phyloP scores from a whole-genome alignment of 306 rosid species.

The Trifolium pratense region DNA sequence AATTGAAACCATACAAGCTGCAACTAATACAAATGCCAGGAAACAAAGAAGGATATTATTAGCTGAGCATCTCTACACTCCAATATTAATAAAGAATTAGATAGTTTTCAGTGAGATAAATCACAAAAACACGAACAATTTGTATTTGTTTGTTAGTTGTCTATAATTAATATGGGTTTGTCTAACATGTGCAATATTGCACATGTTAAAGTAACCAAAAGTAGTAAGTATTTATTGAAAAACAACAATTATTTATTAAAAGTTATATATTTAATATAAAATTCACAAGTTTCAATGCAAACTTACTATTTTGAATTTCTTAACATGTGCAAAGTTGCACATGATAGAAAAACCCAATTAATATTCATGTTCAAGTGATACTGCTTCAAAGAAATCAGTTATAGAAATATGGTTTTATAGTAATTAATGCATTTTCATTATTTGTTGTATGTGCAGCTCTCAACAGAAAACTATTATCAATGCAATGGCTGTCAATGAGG shows the following conservation, averaged over 20 bases:
- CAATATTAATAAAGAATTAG: constrained; percentile 1
- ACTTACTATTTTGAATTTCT: too few relatives aligned
- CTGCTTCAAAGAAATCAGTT: neutral
- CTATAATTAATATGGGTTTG: constrained; percentile 11
- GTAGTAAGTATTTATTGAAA: too few relatives aligned
- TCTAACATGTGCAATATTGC: too few relatives aligned
- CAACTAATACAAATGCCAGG: neutral
- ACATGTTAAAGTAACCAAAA: too few relatives aligned
- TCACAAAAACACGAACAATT: constrained; percentile 1
- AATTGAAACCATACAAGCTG: neutral
- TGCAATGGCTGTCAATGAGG: constrained; percentile 97
- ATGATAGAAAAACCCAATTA: too few relatives aligned
- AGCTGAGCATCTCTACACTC: neutral
- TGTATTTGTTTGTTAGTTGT: constrained; percentile 10
- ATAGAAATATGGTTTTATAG: neutral
- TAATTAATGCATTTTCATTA: constrained; percentile 25
- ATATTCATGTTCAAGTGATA: constrained; percentile 25
- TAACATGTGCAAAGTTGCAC: too few relatives aligned
- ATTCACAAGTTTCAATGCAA: too few relatives aligned
- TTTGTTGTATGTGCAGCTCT: constrained; percentile 60
- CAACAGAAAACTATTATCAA: constrained; percentile 97
- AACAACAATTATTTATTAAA: too few relatives aligned
- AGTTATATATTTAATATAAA: too few relatives aligned
- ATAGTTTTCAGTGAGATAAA: constrained; percentile 22
- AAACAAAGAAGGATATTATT: neutral